Evolutionary conservation across 345 rosid genomes (phyloP).

Genomic region (Eucalyptus decipiens): DNA sequence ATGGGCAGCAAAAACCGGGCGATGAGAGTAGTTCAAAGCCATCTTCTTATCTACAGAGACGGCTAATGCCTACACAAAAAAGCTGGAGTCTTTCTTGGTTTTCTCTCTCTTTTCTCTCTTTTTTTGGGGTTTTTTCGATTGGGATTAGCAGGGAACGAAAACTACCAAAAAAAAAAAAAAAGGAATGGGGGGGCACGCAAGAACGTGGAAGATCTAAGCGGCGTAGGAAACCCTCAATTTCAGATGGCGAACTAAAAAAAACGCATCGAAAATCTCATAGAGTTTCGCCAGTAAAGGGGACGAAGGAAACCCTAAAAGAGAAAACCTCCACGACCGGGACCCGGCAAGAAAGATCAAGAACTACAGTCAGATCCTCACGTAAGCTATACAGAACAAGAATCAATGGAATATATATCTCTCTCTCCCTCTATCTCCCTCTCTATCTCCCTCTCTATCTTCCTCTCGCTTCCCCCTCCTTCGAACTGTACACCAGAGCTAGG

Average conservation of each 20-base stretch:
- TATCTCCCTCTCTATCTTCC: not conserved
- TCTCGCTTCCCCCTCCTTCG: not conserved
- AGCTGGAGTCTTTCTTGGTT: not conserved
- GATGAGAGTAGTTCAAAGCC: slow-evolving; percentile 85
- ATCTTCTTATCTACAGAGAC: slow-evolving; percentile 14
- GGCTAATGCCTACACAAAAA: not conserved
- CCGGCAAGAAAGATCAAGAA: not conserved
- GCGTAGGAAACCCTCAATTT: slow-evolving; percentile 28
- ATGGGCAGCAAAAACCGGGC: slow-evolving; percentile 49
- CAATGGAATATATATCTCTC: not conserved
- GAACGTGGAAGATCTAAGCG: not conserved
- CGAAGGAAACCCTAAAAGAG: not conserved
- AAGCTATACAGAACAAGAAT: not conserved
- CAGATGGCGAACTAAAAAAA: slow-evolving; percentile 26
- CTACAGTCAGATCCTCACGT: not conserved
- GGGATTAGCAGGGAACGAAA: not conserved
- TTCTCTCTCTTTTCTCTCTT: not conserved
- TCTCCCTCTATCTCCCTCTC: not conserved
- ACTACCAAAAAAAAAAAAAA: not conserved
- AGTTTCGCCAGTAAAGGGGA: slow-evolving; percentile 3
- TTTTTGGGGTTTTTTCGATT: not conserved
- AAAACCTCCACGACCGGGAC: not conserved
- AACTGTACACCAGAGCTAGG: not conserved
- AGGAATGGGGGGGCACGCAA: not conserved
- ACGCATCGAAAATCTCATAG: slow-evolving; percentile 32